phyloP scores from a whole-genome alignment of 352 stramenopile species.

The Globisporangium ultimum region DNA sequence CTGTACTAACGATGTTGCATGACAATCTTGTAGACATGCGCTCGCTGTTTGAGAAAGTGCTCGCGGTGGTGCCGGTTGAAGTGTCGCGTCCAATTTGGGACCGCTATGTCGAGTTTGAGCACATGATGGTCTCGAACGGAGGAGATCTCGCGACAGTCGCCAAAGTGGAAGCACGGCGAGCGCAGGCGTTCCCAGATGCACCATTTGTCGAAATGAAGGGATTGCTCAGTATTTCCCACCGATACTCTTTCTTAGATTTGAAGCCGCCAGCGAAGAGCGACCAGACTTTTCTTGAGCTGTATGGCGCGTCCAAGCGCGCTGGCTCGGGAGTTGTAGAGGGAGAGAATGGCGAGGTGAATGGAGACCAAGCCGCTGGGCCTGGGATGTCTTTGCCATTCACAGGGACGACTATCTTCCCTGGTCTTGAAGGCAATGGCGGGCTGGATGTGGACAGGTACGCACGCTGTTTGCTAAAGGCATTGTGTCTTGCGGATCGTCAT shows the following conservation, averaged over 20 bases:
- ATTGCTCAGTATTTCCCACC: constrained; percentile 69
- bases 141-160: constrained; percentile 80
- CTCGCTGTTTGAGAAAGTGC: constrained; percentile 85
- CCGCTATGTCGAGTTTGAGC: constrained; percentile 84
- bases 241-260: constrained; percentile 81
- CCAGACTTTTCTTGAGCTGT: constrained; percentile 80
- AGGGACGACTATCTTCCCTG: constrained; percentile 16
- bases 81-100: constrained; percentile 84
- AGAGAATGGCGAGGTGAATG: constrained; percentile 13
- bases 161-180: constrained; percentile 77
- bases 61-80: constrained; percentile 81
- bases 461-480: neutral
- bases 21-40: constrained; percentile 67
- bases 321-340: constrained; percentile 16
- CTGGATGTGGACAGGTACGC: constrained; percentile 47
- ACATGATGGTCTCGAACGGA: constrained; percentile 82
- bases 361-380: constrained; percentile 14
- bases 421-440: constrained; percentile 23
- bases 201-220: constrained; percentile 82
- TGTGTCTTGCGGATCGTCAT: neutral
- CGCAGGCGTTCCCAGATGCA: constrained; percentile 72
- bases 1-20: neutral
- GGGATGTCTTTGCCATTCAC: constrained; percentile 10
- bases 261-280: constrained; percentile 53
- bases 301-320: constrained; percentile 38